phyloP scores from a whole-genome alignment of 2,329 filamentous ascomycete genomes.

The Cytospora chrysosperma region DNA sequence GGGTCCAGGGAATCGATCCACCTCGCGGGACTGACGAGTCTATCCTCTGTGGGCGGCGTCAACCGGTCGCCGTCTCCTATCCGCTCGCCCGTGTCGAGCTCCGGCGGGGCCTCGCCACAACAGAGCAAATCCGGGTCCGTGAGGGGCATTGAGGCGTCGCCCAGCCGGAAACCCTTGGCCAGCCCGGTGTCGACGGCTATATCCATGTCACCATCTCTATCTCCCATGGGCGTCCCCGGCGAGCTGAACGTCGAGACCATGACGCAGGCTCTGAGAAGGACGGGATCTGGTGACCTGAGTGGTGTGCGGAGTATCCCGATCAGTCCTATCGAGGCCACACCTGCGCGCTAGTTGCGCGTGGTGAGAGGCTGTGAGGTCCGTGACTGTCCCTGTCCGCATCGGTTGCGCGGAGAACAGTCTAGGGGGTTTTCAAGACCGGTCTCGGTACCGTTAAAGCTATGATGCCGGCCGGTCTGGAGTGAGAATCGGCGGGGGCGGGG shows the following conservation, averaged over 20 bases:
- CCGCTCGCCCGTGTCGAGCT: constrained; percentile 74
- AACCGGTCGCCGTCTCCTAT: constrained; percentile 76
- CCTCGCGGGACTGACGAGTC: constrained; percentile 63
- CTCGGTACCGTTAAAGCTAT: constrained; percentile 1
- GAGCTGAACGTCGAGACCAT: constrained; percentile 92
- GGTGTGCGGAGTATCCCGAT: constrained; percentile 54
- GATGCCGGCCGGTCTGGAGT: neutral
- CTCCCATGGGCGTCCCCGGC: constrained; percentile 35
- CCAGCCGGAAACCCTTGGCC: constrained; percentile 55
- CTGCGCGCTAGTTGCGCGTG: constrained; percentile 27
- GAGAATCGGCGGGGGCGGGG: neutral
- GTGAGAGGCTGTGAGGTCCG: constrained; percentile 5
- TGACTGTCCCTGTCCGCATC: constrained; percentile 3
- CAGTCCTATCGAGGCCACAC: constrained; percentile 52
- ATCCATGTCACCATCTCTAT: constrained; percentile 21
- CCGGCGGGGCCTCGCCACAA: constrained; percentile 63
- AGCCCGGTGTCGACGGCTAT: constrained; percentile 57
- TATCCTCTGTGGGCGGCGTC: constrained; percentile 44
- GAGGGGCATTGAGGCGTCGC: constrained; percentile 71
- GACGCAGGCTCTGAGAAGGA: constrained; percentile 82
- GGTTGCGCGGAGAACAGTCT: neutral
- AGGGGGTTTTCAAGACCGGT: neutral
- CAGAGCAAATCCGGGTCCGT: constrained; percentile 73
- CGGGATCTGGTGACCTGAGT: constrained; percentile 76
- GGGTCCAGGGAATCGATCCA: constrained; percentile 69